Evolutionary conservation across 2,329 filamentous ascomycete species (phyloP).

Genomic region (Fusarium clavum): DNA sequence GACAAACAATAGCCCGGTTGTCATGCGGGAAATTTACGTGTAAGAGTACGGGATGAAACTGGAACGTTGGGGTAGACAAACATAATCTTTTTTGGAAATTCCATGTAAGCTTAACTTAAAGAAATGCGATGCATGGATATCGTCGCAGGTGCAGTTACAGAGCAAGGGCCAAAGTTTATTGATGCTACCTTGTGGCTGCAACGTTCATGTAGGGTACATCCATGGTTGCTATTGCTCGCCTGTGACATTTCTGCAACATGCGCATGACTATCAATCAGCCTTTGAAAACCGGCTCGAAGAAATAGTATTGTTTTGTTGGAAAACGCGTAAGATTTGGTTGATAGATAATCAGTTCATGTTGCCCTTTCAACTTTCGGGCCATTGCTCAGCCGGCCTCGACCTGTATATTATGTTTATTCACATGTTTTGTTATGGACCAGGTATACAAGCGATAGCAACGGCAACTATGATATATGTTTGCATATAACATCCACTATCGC

Average conservation of each 20-base stretch:
- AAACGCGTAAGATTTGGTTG: neutral
- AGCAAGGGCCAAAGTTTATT: slow-evolving; percentile 13
- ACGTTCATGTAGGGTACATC: slow-evolving; percentile 21
- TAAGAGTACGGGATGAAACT: slow-evolving; percentile 13
- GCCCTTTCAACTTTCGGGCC: neutral
- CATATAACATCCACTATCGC: neutral
- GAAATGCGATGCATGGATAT: slow-evolving; percentile 4
- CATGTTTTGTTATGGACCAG: slow-evolving; percentile 1
- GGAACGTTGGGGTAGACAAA: slow-evolving; percentile 17
- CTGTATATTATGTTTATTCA: neutral
- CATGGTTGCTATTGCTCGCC: slow-evolving; percentile 14
- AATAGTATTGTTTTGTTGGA: neutral
- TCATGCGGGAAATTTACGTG: neutral
- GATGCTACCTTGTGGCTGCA: slow-evolving; percentile 15
- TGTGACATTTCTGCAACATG: slow-evolving; percentile 34
- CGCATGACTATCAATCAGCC: neutral
- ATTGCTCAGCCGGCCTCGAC: neutral
- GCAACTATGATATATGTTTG: neutral
- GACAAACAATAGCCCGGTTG: slow-evolving; percentile 8
- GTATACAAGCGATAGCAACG: slow-evolving; percentile 2
- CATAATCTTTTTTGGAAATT: slow-evolving; percentile 4
- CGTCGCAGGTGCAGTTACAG: slow-evolving; percentile 37
- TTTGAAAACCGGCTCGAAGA: neutral
- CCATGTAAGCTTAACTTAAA: slow-evolving; percentile 8
- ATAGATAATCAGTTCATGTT: slow-evolving; percentile 3